phyloP scores from a whole-genome alignment of 352 stramenopile species.

The Nothophytophthora sp. region DNA sequence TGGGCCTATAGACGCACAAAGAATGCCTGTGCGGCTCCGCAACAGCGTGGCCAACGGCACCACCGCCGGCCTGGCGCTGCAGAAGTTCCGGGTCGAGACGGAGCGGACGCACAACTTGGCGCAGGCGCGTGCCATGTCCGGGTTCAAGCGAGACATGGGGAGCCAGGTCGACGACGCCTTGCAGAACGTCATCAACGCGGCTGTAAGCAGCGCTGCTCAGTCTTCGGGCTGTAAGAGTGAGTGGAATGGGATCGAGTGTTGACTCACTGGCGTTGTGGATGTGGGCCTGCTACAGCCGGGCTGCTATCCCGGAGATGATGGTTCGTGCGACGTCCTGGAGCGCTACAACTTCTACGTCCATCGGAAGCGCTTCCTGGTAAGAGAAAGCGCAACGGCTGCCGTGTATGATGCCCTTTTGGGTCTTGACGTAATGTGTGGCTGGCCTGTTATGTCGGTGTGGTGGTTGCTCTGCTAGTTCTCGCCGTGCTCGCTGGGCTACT shows the following conservation, averaged over 20 bases:
- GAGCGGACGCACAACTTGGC: conserved; percentile 7
- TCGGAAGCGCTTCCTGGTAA: conserved; percentile 57
- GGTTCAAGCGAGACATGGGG: neutral
- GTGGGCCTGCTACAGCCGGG: conserved; percentile 40
- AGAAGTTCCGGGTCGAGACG: conserved; percentile 15
- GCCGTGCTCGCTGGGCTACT: conserved; percentile 51
- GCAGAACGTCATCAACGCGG: conserved; percentile 24
- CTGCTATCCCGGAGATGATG: conserved; percentile 55
- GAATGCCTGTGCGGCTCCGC: conserved; percentile 20
- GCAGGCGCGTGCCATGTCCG: neutral
- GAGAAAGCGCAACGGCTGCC: neutral
- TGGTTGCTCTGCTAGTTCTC: conserved; percentile 40
- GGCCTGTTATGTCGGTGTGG: too few relatives aligned
- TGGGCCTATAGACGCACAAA: conserved; percentile 17
- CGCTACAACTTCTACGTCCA: conserved; percentile 72
- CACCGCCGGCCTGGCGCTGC: conserved; percentile 16
- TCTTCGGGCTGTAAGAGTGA: neutral
- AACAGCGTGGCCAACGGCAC: conserved; percentile 5
- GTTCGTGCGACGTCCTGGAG: conserved; percentile 46
- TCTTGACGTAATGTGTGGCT: too few relatives aligned
- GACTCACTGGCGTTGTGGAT: too few relatives aligned
- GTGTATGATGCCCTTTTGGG: too few relatives aligned
- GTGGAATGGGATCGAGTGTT: neutral
- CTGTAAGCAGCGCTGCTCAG: conserved; percentile 7
- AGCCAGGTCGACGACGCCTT: conserved; percentile 5